Evolutionary conservation across 1,284 basidiomycete species (phyloP).

Genomic region (Naganishia sp.): DNA sequence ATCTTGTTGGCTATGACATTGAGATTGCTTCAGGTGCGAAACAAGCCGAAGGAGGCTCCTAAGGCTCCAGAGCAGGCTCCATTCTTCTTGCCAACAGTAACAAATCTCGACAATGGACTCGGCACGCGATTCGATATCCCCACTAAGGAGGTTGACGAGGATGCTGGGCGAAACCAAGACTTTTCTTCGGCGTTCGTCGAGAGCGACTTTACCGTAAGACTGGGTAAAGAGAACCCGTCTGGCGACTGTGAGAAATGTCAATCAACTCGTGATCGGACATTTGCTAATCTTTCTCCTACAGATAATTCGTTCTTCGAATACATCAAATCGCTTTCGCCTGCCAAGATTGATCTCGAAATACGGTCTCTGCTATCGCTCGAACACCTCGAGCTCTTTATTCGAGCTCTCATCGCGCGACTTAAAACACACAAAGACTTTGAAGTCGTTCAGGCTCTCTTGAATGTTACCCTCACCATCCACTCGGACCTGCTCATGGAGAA

Average conservation of each 20-base stretch:
- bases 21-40: slow-evolving; percentile 67
- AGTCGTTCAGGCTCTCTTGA: slow-evolving; percentile 85
- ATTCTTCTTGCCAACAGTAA: slow-evolving; percentile 90
- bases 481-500: slow-evolving; percentile 74
- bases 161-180: slow-evolving; percentile 60
- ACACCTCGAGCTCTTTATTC: slow-evolving; percentile 69
- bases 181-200: slow-evolving; percentile 62
- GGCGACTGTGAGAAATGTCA: slow-evolving; percentile 65
- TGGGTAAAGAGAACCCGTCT: slow-evolving; percentile 62
- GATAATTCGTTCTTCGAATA: slow-evolving; percentile 83
- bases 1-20: slow-evolving; percentile 24
- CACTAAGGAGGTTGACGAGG: slow-evolving; percentile 53
- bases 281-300: slow-evolving; percentile 44
- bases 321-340: slow-evolving; percentile 82
- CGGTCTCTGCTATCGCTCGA: slow-evolving; percentile 69
- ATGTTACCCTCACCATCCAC: slow-evolving; percentile 81
- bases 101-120: slow-evolving; percentile 60
- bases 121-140: slow-evolving; percentile 72
- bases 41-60: slow-evolving; percentile 93
- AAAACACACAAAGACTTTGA: slow-evolving; percentile 86
- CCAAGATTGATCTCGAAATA: slow-evolving; percentile 86
- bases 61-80: slow-evolving; percentile 94
- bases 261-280: no score
- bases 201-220: slow-evolving; percentile 71
- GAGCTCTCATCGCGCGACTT: slow-evolving; percentile 72